Base-by-base conservation (phyloP, 441 rosid species). In the Mallotus japonicus region DNA sequence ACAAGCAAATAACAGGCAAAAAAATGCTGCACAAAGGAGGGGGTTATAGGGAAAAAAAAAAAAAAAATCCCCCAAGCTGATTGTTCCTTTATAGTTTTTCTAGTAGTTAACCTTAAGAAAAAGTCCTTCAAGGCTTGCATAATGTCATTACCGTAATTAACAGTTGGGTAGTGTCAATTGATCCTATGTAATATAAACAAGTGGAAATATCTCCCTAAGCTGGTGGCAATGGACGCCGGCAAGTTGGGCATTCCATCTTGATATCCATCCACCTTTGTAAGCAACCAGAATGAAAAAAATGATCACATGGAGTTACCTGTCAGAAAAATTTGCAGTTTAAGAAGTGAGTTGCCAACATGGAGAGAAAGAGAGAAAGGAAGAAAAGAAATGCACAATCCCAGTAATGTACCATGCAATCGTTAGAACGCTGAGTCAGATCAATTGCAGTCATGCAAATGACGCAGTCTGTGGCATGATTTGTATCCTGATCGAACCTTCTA, bases 201-300 rank as follows among this genome's bases (percentile, higher is more conserved):
- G 78, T 58, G 58, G 74, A 73, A 66, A 17, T 0, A 46, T 74
- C 57, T 55, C 77, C 74, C 87, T 85, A 90, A 63, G 95, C 97
- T 66, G 99, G 91, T 34, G 99, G 99, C 58, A 95, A 81, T 5
- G 90, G 76, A 54, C 98, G 92, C 77, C 99, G 91, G 82, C 99
- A 95, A 64, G 99, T 95, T 61, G 98, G 99, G 72, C 99, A 91
- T 82, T 95, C 99, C 99, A 95, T 95, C 86, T 95, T 95, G 83
- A 95, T 86, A 79, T 95, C 99, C 99, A 95, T 92, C 98, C 98
- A 91, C 81, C 95, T 87, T 83, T 90, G 98, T 76, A 95, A 85
- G 81, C 99, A 95, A 71, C 92, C 98, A 5, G 91, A 84, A 79
- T 95, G 99, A 77, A 95, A 95, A 83, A 90, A 90, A 82, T 95